A percentile compares a stretch with the other conserved stretches of the same genome.
phyloP scores from a whole-genome alignment of 139 green algal genomes.

The Chlamydomonas asymmetrica region DNA sequence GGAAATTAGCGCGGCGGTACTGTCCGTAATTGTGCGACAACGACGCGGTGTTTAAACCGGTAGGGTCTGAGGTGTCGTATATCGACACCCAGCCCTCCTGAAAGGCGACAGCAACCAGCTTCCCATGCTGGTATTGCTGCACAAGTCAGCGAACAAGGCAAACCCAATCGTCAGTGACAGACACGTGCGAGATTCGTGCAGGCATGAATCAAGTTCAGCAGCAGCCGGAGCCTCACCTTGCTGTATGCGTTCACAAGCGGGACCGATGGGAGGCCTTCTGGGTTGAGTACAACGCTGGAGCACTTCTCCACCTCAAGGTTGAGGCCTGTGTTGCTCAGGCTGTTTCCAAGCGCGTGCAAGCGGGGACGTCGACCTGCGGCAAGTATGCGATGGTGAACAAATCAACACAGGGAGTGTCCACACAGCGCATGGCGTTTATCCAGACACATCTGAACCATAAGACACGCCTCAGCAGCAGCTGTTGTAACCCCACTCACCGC shows the following conservation, averaged over 20 bases:
- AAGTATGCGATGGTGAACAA: too few relatives aligned
- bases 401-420: too few relatives aligned
- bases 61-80: slow-evolving; percentile 42
- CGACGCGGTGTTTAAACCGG: slow-evolving; percentile 31
- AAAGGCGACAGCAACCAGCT: slow-evolving; percentile 72
- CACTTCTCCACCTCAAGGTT: not conserved
- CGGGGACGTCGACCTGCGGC: too few relatives aligned
- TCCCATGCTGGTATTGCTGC: too few relatives aligned
- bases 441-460: too few relatives aligned
- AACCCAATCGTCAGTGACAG: not conserved
- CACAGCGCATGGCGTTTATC: too few relatives aligned
- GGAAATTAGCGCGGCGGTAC: slow-evolving; percentile 61
- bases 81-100: slow-evolving; percentile 81
- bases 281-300: not conserved
- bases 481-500: too few relatives aligned
- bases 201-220: not conserved
- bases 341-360: not conserved
- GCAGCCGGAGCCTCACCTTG: too few relatives aligned
- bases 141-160: slow-evolving; percentile 21
- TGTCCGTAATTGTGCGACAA: slow-evolving; percentile 9
- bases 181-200: not conserved
- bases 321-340: not conserved
- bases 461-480: too few relatives aligned
- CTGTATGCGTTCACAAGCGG: too few relatives aligned
- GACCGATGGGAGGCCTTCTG: not conserved